Conservation (phyloP, 345 rosid species). For the Streptanthus diversifolius region DNA sequence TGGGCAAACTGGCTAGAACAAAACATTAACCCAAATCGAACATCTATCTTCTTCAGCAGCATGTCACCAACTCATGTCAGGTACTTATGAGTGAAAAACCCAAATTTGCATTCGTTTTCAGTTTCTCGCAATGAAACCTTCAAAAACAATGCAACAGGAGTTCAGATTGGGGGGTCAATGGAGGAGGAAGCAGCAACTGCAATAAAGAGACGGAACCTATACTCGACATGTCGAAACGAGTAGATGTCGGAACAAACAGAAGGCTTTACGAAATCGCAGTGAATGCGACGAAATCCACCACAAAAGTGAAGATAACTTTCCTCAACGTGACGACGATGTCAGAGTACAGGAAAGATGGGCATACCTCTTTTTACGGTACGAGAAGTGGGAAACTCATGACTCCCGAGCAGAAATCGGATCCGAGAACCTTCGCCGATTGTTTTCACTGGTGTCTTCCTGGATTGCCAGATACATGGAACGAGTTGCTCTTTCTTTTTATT, state of each 20-base stretch:
- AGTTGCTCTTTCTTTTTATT: slow-evolving; percentile 63
- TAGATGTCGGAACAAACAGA: slow-evolving; percentile 60
- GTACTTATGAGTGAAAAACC: slow-evolving; percentile 25
- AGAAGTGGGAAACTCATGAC: slow-evolving; percentile 46
- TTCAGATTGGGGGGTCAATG: slow-evolving; percentile 56
- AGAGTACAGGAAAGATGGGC: slow-evolving; percentile 85
- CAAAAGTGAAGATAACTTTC: slow-evolving; percentile 45
- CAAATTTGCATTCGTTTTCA: not conserved
- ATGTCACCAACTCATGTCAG: slow-evolving; percentile 69
- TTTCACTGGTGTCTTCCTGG: slow-evolving; percentile 97
- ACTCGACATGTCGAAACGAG: slow-evolving; percentile 32
- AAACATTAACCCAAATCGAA: slow-evolving; percentile 54
- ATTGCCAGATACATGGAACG: slow-evolving; percentile 90
- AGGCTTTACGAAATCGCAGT: slow-evolving; percentile 42
- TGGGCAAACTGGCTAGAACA: slow-evolving; percentile 72
- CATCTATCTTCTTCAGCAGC: slow-evolving; percentile 75
- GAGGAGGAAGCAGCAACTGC: slow-evolving; percentile 56
- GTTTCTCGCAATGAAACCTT: not conserved
- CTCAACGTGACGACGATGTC: slow-evolving; percentile 68
- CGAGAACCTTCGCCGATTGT: slow-evolving; percentile 67
- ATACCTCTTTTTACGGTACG: slow-evolving; percentile 48
- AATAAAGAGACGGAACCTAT: slow-evolving; percentile 60
- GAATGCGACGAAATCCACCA: slow-evolving; percentile 43
- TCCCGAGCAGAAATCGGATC: slow-evolving; percentile 50
- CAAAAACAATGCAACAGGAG: slow-evolving; percentile 42